Evolutionary conservation across 352 stramenopile genomes (phyloP).

Genomic region (Pythium scleroteichum): DNA sequence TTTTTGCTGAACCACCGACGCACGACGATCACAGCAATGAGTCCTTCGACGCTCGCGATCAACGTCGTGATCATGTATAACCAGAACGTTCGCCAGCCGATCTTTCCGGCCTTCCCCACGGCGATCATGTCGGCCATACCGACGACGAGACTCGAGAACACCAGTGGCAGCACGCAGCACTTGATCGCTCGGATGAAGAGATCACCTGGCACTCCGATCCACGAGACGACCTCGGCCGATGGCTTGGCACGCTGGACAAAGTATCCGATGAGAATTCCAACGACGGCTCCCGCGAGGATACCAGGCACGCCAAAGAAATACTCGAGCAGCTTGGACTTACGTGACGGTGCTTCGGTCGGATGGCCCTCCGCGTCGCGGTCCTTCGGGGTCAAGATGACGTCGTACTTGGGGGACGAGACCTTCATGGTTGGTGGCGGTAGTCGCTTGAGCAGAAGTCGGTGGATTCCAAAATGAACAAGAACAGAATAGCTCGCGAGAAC

Average conservation of each 20-base stretch:
- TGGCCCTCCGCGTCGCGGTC: background rate
- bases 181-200: conserved; percentile 47
- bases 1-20: conserved; percentile 11
- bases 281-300: conserved; percentile 1
- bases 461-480: no score
- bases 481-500: no score
- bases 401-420: background rate
- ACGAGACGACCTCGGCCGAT: background rate
- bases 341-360: background rate
- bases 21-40: conserved; percentile 18
- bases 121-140: conserved; percentile 39
- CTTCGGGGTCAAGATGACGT: conserved; percentile 4
- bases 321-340: background rate
- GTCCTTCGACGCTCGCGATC: conserved; percentile 3
- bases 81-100: conserved; percentile 32
- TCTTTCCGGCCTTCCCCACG: conserved; percentile 29
- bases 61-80: conserved; percentile 27
- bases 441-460: no score
- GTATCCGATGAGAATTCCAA: conserved; percentile 8
- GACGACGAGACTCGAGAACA: conserved; percentile 38
- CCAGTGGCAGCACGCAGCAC: conserved; percentile 40
- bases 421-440: background rate
- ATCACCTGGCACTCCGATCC: conserved; percentile 32
- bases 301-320: conserved; percentile 9
- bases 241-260: conserved; percentile 2